These are phyloP conservation scores for Daldinia vernicosa DNA, from an alignment of 495 filamentous ascomycete genomes.

Conservation along the genomic window DNA sequence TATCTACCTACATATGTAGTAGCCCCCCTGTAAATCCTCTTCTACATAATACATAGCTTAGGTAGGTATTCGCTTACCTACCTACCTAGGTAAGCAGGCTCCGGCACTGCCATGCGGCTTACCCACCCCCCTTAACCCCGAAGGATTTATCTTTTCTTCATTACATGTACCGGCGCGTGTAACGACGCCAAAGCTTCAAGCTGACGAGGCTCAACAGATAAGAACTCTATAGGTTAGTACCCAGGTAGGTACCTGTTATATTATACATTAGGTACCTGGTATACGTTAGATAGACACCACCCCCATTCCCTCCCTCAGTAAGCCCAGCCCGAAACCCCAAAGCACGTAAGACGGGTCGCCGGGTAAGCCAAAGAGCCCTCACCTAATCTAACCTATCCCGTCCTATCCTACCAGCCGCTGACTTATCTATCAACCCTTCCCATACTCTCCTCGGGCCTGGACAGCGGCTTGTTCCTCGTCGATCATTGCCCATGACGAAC, in stretches of 20 bases:
- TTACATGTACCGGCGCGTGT: background rate
- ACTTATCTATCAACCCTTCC: slow-evolving; percentile 13
- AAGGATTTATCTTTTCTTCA: background rate
- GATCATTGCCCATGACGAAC: slow-evolving; percentile 12
- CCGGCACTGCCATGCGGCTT: background rate
- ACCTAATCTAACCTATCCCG: background rate
- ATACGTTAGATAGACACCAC: background rate
- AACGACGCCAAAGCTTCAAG: background rate
- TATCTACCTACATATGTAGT: no score
- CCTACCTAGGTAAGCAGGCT: no score
- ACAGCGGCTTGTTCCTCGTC: slow-evolving; percentile 14
- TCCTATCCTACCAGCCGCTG: background rate
- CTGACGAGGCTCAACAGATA: background rate
- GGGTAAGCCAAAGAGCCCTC: background rate
- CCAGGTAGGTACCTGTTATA: no score
- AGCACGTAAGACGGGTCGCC: background rate
- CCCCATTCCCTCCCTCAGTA: background rate
- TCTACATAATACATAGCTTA: no score
- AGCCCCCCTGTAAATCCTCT: no score
- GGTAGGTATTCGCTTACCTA: background rate
- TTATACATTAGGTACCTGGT: no score
- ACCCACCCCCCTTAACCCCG: background rate
- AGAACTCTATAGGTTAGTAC: background rate
- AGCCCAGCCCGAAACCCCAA: background rate
- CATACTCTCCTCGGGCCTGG: background rate